phyloP scores from a whole-genome alignment of 2,329 filamentous ascomycete species.

The Calonectria pauciramosa region DNA sequence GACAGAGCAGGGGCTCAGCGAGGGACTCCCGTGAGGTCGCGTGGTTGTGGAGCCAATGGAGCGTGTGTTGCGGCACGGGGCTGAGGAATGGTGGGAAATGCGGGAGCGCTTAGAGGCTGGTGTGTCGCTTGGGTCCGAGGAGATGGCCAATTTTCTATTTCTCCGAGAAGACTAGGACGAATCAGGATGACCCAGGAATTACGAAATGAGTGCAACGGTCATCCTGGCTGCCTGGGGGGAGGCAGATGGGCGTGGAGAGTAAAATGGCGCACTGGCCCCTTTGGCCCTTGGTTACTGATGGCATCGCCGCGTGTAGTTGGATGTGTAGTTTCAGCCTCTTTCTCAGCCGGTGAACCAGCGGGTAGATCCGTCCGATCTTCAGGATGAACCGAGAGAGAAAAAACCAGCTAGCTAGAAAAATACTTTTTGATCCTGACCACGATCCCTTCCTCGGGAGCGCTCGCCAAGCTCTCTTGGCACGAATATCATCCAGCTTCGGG shows the following conservation, averaged over 20 bases:
- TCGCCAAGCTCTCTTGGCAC: constrained; percentile 1
- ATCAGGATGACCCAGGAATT: not conserved
- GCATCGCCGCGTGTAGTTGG: not conserved
- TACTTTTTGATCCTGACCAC: constrained; percentile 4
- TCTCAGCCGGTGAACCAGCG: not conserved
- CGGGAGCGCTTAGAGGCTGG: not conserved
- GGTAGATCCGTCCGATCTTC: not conserved
- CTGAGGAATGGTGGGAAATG: not conserved
- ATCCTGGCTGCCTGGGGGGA: not conserved
- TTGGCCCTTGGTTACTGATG: no score
- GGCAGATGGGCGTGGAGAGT: not conserved
- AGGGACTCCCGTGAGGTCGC: not conserved
- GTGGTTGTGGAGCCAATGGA: not conserved
- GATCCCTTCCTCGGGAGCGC: not conserved
- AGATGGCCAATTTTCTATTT: not conserved
- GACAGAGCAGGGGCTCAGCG: not conserved
- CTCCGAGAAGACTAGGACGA: not conserved
- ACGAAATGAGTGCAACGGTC: not conserved
- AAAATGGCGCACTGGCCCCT: not conserved
- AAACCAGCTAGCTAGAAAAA: not conserved
- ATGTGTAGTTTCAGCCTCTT: not conserved
- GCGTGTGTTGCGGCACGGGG: not conserved
- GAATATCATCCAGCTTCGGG: not conserved
- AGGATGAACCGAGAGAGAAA: not conserved
- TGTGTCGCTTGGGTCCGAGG: not conserved